Evolutionary conservation across 2,329 filamentous ascomycete genomes (phyloP).

Genomic region (Hymenoscyphus fraxineus): DNA sequence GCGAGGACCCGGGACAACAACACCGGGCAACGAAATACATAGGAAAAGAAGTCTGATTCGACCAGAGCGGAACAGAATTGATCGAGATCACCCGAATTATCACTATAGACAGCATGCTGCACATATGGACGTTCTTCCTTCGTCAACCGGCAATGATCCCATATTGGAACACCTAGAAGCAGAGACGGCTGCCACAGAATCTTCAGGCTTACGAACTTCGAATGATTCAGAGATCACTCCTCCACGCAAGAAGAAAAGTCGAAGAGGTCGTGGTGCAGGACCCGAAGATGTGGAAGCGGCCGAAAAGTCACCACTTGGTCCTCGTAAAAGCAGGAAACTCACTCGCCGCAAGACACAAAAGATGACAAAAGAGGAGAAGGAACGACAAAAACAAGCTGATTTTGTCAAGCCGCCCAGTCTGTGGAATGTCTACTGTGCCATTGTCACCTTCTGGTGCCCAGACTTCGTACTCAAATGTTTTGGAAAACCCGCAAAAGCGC

Average conservation of each 20-base stretch:
- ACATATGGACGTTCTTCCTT: constrained; percentile 86
- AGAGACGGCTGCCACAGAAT: constrained; percentile 29
- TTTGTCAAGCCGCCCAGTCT: constrained; percentile 74
- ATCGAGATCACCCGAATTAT: constrained; percentile 88
- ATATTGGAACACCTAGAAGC: constrained; percentile 74
- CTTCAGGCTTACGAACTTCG: constrained; percentile 32
- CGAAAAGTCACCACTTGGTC: constrained; percentile 31
- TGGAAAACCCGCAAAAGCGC: constrained; percentile 78
- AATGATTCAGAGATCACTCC: constrained; percentile 33
- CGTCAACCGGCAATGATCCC: constrained; percentile 87
- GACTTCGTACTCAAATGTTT: constrained; percentile 81
- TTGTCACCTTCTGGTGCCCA: constrained; percentile 93
- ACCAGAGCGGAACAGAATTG: constrained; percentile 82
- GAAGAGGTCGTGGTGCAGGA: constrained; percentile 25
- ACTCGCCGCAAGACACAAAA: constrained; percentile 54
- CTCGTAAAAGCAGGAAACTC: constrained; percentile 28
- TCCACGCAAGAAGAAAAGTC: constrained; percentile 23
- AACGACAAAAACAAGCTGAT: constrained; percentile 56
- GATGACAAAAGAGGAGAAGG: constrained; percentile 58
- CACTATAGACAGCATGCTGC: constrained; percentile 93
- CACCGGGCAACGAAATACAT: constrained; percentile 40
- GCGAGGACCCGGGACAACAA: constrained; percentile 17
- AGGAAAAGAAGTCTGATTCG: constrained; percentile 86
- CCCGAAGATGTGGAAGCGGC: constrained; percentile 22
- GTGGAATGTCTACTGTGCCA: constrained; percentile 93